These are phyloP conservation scores for Penicillium sp. DNA, from an alignment of 2,329 filamentous ascomycete species.

Conservation along the genomic window DNA sequence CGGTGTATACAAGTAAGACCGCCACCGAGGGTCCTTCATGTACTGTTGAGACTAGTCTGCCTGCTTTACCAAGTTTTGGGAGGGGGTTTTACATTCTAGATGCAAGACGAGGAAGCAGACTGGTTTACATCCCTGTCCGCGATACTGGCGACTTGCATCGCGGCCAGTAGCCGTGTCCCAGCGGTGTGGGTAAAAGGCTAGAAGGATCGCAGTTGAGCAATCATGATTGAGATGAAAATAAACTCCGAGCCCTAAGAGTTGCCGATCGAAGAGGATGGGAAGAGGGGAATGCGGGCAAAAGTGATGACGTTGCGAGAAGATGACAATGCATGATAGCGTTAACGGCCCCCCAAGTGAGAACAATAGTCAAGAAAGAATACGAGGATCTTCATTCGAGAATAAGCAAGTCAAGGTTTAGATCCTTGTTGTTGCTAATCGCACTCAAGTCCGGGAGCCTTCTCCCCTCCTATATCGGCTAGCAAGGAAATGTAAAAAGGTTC, in stretches of 20 bases:
- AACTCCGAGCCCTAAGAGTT: background rate
- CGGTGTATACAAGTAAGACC: background rate
- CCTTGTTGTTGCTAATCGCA: background rate
- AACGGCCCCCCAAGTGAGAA: background rate
- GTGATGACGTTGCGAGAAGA: constrained; percentile 4
- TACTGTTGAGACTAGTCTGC: background rate
- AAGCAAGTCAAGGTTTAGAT: background rate
- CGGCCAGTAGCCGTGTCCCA: background rate
- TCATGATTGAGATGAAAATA: background rate
- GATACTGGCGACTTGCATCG: background rate
- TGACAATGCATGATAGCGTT: background rate
- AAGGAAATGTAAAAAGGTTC: background rate
- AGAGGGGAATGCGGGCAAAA: background rate
- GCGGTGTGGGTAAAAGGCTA: background rate
- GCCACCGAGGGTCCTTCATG: background rate
- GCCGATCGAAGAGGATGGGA: background rate
- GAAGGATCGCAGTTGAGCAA: background rate
- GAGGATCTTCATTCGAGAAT: background rate
- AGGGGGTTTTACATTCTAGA: background rate
- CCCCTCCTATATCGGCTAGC: background rate
- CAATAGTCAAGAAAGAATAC: background rate
- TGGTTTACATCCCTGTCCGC: background rate
- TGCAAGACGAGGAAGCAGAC: background rate
- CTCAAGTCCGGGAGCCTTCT: background rate
- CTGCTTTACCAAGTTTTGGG: background rate